phyloP scores from a whole-genome alignment of 1,284 basidiomycete genomes.

The Malassezia globosa region DNA sequence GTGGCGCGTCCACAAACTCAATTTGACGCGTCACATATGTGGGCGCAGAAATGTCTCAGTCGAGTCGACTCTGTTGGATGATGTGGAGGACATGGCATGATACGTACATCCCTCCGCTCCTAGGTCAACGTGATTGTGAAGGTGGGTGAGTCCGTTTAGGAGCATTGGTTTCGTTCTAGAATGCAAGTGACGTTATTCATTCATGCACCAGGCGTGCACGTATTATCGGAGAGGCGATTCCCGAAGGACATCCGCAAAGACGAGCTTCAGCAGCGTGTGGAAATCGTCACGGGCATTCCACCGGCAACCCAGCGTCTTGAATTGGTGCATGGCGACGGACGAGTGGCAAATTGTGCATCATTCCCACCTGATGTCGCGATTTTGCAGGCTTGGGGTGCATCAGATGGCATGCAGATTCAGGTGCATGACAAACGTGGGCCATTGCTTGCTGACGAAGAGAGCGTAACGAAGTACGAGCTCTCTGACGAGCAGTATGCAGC shows the following conservation, averaged over 20 bases:
- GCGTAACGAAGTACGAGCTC: conserved; percentile 13
- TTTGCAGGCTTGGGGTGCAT: conserved; percentile 1
- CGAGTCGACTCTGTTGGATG: not conserved
- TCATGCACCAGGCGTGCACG: conserved; percentile 7
- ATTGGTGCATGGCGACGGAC: not conserved
- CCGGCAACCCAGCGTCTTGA: conserved; percentile 2
- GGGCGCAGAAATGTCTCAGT: too few relatives aligned
- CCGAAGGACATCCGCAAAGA: not conserved
- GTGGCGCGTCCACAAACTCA: too few relatives aligned
- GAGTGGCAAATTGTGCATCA: not conserved
- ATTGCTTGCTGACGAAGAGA: not conserved
- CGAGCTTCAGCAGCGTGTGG: not conserved
- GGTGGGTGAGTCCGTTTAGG: too few relatives aligned
- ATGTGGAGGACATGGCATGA: not conserved
- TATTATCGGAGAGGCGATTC: not conserved
- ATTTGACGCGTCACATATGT: too few relatives aligned
- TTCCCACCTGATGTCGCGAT: not conserved
- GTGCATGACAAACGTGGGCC: conserved; percentile 1
- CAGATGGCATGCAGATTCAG: conserved; percentile 3
- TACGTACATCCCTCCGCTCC: conserved; percentile 1
- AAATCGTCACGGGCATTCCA: conserved; percentile 13
- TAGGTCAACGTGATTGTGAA: too few relatives aligned
- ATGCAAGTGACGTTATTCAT: conserved; percentile 1
- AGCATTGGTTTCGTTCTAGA: too few relatives aligned
- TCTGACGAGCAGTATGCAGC: conserved; percentile 14